A percentile compares a stretch with the other conserved stretches of the same genome.
phyloP scores from a whole-genome alignment of 768 basidiomycete genomes.

The Lentinus brumalis region DNA sequence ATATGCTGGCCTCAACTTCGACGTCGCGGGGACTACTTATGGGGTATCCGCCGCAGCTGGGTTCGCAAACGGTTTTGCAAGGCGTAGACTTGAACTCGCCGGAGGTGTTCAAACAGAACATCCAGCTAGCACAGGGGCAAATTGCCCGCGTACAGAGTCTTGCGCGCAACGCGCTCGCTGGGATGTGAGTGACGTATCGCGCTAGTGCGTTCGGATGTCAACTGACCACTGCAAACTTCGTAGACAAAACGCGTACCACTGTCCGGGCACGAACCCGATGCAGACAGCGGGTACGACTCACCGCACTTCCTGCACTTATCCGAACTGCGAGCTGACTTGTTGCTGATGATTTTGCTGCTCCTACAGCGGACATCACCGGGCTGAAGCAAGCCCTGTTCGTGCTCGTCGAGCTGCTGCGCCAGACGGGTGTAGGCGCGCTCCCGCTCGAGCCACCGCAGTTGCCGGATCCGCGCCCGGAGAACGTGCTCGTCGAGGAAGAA shows the following conservation, averaged over 20 bases:
- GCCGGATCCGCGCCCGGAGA: neutral
- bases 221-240: too few species aligned
- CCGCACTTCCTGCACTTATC: too few species aligned
- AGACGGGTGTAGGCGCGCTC: slow-evolving; percentile 67
- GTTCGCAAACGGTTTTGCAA: neutral
- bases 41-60: slow-evolving; percentile 9
- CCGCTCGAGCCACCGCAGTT: slow-evolving; percentile 39
- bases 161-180: slow-evolving; percentile 49
- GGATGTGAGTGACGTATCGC: slow-evolving; percentile 48
- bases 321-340: too few species aligned
- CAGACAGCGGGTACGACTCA: too few species aligned
- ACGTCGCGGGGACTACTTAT: slow-evolving; percentile 5
- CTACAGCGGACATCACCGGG: too few species aligned
- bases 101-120: slow-evolving; percentile 51
- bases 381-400: slow-evolving; percentile 19
- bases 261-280: too few species aligned
- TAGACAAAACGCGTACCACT: too few species aligned
- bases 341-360: too few species aligned
- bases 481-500: slow-evolving; percentile 36
- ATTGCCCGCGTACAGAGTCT: slow-evolving; percentile 50
- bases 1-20: neutral
- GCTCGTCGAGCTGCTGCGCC: slow-evolving; percentile 51
- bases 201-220: too few species aligned
- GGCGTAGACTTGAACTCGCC: slow-evolving; percentile 16
- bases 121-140: slow-evolving; percentile 37